phyloP scores from a whole-genome alignment of 768 basidiomycete genomes.

The Trametopsis cervina region DNA sequence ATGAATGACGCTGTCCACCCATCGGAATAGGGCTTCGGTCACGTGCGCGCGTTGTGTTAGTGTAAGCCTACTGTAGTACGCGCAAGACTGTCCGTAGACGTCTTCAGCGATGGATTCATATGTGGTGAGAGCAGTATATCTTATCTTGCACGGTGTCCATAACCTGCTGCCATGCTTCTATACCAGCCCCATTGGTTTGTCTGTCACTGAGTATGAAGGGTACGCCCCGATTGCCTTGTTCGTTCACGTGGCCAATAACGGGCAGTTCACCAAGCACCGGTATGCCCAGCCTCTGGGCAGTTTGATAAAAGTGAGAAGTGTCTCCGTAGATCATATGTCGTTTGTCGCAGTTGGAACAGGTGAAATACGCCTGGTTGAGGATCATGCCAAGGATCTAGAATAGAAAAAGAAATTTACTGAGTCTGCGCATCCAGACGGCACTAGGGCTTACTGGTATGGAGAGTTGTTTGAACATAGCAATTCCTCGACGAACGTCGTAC shows the following conservation, averaged over 20 bases:
- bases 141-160: too few species aligned
- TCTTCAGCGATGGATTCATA: too few species aligned
- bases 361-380: slow-evolving; percentile 83
- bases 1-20: too few species aligned
- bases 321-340: slow-evolving; percentile 67
- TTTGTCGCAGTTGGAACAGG: slow-evolving; percentile 65
- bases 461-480: slow-evolving; percentile 88
- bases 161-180: slow-evolving; percentile 28
- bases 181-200: slow-evolving; percentile 18
- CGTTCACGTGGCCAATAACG: slow-evolving; percentile 68
- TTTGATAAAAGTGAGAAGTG: slow-evolving; percentile 51
- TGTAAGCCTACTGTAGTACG: too few species aligned
- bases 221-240: slow-evolving; percentile 61
- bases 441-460: slow-evolving; percentile 64
- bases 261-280: slow-evolving; percentile 77
- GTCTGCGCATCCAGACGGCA: not conserved
- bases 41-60: too few species aligned
- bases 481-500: slow-evolving; percentile 86
- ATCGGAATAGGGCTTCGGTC: too few species aligned
- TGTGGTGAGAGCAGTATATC: too few species aligned
- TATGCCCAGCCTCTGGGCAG: slow-evolving; percentile 50
- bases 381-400: slow-evolving; percentile 76
- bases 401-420: not conserved
- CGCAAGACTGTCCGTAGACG: too few species aligned
- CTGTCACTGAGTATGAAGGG: slow-evolving; percentile 37